Base-by-base conservation (phyloP, 1,284 basidiomycete species). In the Apiotrichum veenhuisii region DNA sequence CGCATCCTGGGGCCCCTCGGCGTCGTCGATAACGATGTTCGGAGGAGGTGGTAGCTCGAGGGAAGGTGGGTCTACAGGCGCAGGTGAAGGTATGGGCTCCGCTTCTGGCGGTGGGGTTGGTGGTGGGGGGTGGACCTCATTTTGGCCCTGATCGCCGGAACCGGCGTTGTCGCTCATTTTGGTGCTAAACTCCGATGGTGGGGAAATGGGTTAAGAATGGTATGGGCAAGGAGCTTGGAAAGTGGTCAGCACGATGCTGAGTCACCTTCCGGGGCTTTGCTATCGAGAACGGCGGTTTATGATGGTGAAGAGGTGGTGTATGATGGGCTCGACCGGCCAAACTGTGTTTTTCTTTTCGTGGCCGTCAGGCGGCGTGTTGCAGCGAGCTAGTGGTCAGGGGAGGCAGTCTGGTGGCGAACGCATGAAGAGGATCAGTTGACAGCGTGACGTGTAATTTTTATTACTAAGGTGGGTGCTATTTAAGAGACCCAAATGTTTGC, bases 161-260 rank as follows among this genome's bases (percentile, higher is more conserved):
- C 50, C 66, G 67, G 57, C 51, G 61, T 61, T 71, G 62, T 70
- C 67, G 64, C 64, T 64, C 67, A 71, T 67, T 55, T 58, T 52
- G 56, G 38, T n/a, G 37, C 58, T 54, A 63, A 70, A 62, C 46
- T 58, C 68, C 68, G 68, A 67, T 46, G 7, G 20, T 36, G 38
- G 18, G 7, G 38, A 14, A 23, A 22, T 38, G 37, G 3, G 44
- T 12, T 25, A 37, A 57, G 22, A 44, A 30, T 38, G 60, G 64
- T 66, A 64, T 58, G 41, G 33, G 22, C 56, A 22, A 22, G 50
- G 50, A 66, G 59, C 60, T 52, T 17, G 7, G 5, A 18, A 17
- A 33, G n/a, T 36, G 26, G 37, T 18, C 43, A 33, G 51, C 33
- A 12, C 46, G 46, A 36, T 25, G 46, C 46, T 34, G 46, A 48